Evolutionary conservation across 129 eudicot species (phyloP).

Genomic region (Logfia minima): DNA sequence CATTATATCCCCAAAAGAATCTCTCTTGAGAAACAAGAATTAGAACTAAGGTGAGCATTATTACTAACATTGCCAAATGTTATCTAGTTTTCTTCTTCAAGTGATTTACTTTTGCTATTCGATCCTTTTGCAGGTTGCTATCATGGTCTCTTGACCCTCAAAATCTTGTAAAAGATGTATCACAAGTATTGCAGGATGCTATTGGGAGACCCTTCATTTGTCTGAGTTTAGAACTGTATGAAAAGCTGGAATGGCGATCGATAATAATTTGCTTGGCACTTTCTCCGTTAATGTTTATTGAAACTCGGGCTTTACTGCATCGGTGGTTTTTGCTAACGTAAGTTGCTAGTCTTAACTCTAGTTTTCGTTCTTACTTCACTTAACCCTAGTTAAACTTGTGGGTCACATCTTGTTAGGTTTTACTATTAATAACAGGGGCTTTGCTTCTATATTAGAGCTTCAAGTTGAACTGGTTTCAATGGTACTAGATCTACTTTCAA

Average conservation of each 20-base stretch:
- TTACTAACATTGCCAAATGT: conserved; percentile 1
- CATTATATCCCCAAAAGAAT: conserved; percentile 38
- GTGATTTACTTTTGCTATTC: conserved; percentile 14
- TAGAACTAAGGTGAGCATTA: conserved; percentile 56
- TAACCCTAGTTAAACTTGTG: background rate
- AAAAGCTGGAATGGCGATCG: conserved; percentile 64
- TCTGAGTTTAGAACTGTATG: conserved; percentile 46
- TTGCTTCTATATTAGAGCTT: conserved; percentile 59
- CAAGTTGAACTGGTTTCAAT: conserved; percentile 44
- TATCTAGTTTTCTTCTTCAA: background rate
- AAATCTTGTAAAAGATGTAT: conserved; percentile 50
- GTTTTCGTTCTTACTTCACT: conserved; percentile 15
- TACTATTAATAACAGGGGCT: conserved; percentile 64
- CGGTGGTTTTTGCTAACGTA: conserved; percentile 72
- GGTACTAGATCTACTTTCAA: conserved; percentile 61
- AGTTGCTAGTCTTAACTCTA: conserved; percentile 24
- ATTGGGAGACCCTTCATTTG: conserved; percentile 54
- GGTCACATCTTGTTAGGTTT: conserved; percentile 28
- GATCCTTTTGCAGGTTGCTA: conserved; percentile 52
- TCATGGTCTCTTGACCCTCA: conserved; percentile 70
- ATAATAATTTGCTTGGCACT: conserved; percentile 52
- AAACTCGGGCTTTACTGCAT: conserved; percentile 64
- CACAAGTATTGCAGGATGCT: conserved; percentile 53
- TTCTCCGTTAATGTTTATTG: conserved; percentile 64
- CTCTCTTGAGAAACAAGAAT: conserved; percentile 32